Base-by-base conservation (phyloP, 2,329 filamentous ascomycete genomes). In the Claviceps humidiphila region DNA sequence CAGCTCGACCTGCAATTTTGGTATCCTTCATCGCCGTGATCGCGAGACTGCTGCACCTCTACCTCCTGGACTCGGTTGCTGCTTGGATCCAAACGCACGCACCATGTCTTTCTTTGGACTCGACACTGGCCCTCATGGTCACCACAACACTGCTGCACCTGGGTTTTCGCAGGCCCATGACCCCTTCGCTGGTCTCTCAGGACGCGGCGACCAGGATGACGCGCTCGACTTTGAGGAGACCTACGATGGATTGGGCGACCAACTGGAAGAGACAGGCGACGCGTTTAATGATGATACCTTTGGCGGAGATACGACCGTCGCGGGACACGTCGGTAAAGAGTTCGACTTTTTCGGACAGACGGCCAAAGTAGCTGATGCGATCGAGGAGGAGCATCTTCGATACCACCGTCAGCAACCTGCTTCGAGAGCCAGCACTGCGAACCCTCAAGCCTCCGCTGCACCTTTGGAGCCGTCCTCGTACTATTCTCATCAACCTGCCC, bases 211-310 rank as follows among this genome's bases (percentile, higher is more conserved):
- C 59, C 68, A 69, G 50, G 74, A 75, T 58, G 79, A 77, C 56
- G 74, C 71, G 24, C 65, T 76, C 61, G 87, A 97, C 61, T 98
- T 97, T 60, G 93, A 98, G 61, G 89, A 98, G 65, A 97, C 91
- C 40, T 97, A 97, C 66, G 93, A 98, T 68, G 91, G 91, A 17
- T 75, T 98, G 42, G 93, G 89, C 53, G 87, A 95, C 64, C 82
- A 87, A 67, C 82, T 98, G 39, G 84, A 95, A 62, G 91, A 98
- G 66, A 84, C 87, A 20, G 87, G 91, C 63, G 93, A 98, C 73
- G 89, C 80, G 49, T 89, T 96, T 76, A 98, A 98, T 68, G 89
- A 97, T 61, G 93, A 97, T 65, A 98, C 93, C 2, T 98, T 98
- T 65, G 87, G 72, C 43, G 64, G 64, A 34, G 63, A 61, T 17